Evolutionary conservation across 2,329 filamentous ascomycete genomes (phyloP).

Genomic region (Cordyceps militaris): DNA sequence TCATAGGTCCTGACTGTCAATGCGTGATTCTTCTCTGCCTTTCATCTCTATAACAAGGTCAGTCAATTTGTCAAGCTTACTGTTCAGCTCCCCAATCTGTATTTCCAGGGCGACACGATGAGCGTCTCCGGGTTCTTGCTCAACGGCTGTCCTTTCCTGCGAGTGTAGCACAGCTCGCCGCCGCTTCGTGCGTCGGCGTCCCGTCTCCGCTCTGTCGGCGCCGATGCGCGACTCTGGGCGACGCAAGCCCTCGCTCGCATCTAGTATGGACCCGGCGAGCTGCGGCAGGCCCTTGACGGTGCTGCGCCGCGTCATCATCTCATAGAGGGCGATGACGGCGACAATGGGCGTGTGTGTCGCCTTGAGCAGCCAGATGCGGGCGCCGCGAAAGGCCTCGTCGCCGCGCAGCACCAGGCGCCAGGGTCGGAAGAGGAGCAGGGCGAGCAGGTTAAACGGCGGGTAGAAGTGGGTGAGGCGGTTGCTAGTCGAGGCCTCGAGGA

Average conservation of each 20-base stretch:
- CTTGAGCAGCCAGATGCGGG: slow-evolving; percentile 56
- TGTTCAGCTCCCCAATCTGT: slow-evolving; percentile 46
- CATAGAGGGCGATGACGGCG: slow-evolving; percentile 60
- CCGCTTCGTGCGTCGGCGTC: background rate
- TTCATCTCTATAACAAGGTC: slow-evolving; percentile 45
- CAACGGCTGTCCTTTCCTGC: slow-evolving; percentile 17
- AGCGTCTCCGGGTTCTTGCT: slow-evolving; percentile 25
- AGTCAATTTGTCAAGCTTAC: slow-evolving; percentile 53
- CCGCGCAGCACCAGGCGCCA: slow-evolving; percentile 61
- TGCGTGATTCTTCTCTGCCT: slow-evolving; percentile 17
- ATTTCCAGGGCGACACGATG: slow-evolving; percentile 38
- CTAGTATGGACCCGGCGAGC: background rate
- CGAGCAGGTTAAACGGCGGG: slow-evolving; percentile 67
- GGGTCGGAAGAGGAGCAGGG: slow-evolving; percentile 64
- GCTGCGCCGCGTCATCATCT: slow-evolving; percentile 37
- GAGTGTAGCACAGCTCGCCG: slow-evolving; percentile 5
- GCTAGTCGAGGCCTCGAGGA: slow-evolving; percentile 59
- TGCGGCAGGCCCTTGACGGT: background rate
- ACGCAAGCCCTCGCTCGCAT: background rate
- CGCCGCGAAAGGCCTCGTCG: slow-evolving; percentile 53
- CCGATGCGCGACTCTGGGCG: background rate
- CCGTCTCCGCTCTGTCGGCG: background rate
- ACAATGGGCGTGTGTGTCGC: slow-evolving; percentile 62
- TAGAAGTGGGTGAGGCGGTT: slow-evolving; percentile 65
- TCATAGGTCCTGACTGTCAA: background rate